phyloP scores from a whole-genome alignment of 2,329 filamentous ascomycete genomes.

The Truncatella angustata region DNA sequence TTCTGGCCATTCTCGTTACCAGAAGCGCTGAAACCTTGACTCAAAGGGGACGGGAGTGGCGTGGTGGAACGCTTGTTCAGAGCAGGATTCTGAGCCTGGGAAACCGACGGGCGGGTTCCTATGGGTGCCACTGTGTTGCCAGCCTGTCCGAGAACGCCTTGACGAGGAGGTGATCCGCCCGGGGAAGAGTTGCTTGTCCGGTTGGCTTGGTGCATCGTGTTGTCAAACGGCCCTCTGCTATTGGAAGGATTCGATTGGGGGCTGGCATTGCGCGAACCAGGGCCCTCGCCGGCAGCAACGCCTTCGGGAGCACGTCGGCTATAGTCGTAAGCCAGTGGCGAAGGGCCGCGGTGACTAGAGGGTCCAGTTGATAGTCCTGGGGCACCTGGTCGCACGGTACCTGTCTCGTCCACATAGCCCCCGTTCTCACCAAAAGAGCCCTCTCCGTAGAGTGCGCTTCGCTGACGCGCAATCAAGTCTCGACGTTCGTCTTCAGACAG shows the following conservation, averaged over 20 bases:
- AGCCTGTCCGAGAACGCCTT: slow-evolving; percentile 52
- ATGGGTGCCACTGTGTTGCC: slow-evolving; percentile 81
- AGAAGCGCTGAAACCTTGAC: slow-evolving; percentile 64
- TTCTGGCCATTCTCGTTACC: slow-evolving; percentile 41
- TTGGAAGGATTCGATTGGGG: slow-evolving; percentile 66
- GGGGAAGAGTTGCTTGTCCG: slow-evolving; percentile 84
- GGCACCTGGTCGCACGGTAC: slow-evolving; percentile 60
- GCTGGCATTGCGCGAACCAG: slow-evolving; percentile 71
- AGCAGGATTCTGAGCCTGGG: slow-evolving; percentile 54
- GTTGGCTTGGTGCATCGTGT: slow-evolving; percentile 62
- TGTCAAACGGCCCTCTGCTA: slow-evolving; percentile 62
- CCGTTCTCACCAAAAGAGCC: slow-evolving; percentile 64
- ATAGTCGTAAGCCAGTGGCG: slow-evolving; percentile 74
- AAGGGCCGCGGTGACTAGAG: slow-evolving; percentile 69
- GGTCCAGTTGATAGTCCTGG: slow-evolving; percentile 64
- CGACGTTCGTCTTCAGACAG: slow-evolving; percentile 94
- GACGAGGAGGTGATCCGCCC: slow-evolving; percentile 74
- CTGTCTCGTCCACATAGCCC: slow-evolving; percentile 67
- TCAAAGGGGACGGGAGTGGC: slow-evolving; percentile 84
- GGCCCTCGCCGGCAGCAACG: slow-evolving; percentile 45
- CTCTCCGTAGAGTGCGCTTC: slow-evolving; percentile 89
- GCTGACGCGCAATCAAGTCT: slow-evolving; percentile 92
- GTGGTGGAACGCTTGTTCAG: slow-evolving; percentile 83
- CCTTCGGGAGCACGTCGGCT: slow-evolving; percentile 41
- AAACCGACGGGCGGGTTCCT: slow-evolving; percentile 75